A percentile compares a stretch with the other conserved stretches of the same genome.
phyloP scores from a whole-genome alignment of 305 asterid species.

The Euphrasia arctica region DNA sequence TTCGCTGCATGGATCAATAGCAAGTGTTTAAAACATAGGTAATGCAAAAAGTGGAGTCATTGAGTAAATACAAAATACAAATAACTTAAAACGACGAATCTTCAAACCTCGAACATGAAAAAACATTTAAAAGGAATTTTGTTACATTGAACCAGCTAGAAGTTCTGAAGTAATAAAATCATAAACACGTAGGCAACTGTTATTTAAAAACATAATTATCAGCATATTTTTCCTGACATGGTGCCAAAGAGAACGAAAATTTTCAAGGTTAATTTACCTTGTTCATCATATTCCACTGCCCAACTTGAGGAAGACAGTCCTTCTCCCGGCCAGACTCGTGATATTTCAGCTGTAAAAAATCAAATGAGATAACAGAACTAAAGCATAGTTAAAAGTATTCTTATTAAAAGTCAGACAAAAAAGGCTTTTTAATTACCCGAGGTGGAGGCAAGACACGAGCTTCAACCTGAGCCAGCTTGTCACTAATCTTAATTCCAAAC shows the following conservation, averaged over 20 bases:
- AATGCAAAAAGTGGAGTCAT: too few species aligned
- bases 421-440: slow-evolving; percentile 46
- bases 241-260: not conserved
- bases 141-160: not conserved
- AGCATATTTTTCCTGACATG: not conserved
- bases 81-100: too few species aligned
- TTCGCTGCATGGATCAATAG: slow-evolving; percentile 35
- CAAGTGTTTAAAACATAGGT: slow-evolving; percentile 12
- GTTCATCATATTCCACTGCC: slow-evolving; percentile 99
- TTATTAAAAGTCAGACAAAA: not conserved
- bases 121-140: not conserved
- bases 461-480: slow-evolving; percentile 82
- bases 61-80: too few species aligned
- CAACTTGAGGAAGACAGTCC: slow-evolving; percentile 92
- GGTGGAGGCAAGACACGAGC: slow-evolving; percentile 96
- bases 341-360: slow-evolving; percentile 67
- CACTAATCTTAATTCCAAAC: slow-evolving; percentile 90
- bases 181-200: not conserved
- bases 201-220: slow-evolving; percentile 1
- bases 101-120: too few species aligned
- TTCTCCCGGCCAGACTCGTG: slow-evolving; percentile 87
- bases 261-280: slow-evolving; percentile 46
- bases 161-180: not conserved
- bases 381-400: not conserved
- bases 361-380: slow-evolving; percentile 1